Percentiles rank a stretch among this genome's conserved stretches.
These are phyloP conservation scores for Lactarius vividus DNA, from an alignment of 768 basidiomycete genomes.

Conservation along the genomic window DNA sequence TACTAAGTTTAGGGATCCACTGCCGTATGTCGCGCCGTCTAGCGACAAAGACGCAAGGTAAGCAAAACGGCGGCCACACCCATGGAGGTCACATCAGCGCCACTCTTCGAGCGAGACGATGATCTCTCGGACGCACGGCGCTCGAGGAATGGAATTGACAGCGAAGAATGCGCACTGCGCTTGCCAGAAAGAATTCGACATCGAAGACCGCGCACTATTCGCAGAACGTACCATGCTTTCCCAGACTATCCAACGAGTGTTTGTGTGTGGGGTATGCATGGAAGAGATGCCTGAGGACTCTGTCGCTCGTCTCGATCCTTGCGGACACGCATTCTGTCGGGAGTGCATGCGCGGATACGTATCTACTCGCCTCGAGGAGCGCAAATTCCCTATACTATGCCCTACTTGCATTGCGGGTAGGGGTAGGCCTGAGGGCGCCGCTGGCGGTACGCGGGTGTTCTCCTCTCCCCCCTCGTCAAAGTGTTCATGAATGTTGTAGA, in stretches of 20 bases:
- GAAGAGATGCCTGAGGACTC: slow-evolving; percentile 46
- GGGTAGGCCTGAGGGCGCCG: slow-evolving; percentile 29
- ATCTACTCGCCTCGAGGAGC: slow-evolving; percentile 48
- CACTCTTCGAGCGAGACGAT: slow-evolving; percentile 24
- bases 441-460: slow-evolving; percentile 34
- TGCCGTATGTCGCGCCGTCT: no score
- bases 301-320: slow-evolving; percentile 39
- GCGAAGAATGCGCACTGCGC: no score
- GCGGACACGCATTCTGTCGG: slow-evolving; percentile 54
- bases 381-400: slow-evolving; percentile 58
- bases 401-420: slow-evolving; percentile 46
- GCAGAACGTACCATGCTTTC: slow-evolving; percentile 36
- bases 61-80: no score
- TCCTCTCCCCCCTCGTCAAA: not conserved
- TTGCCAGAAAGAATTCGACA: no score
- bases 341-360: slow-evolving; percentile 47
- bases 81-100: not conserved
- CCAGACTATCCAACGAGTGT: slow-evolving; percentile 35
- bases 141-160: no score
- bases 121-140: slow-evolving; percentile 29
- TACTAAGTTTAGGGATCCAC: no score
- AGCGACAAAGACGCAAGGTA: no score
- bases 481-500: slow-evolving; percentile 26
- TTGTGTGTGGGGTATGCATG: slow-evolving; percentile 56
- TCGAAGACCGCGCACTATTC: slow-evolving; percentile 34